phyloP scores from a whole-genome alignment of 306 rosid genomes.

The Bauhinia variegata region DNA sequence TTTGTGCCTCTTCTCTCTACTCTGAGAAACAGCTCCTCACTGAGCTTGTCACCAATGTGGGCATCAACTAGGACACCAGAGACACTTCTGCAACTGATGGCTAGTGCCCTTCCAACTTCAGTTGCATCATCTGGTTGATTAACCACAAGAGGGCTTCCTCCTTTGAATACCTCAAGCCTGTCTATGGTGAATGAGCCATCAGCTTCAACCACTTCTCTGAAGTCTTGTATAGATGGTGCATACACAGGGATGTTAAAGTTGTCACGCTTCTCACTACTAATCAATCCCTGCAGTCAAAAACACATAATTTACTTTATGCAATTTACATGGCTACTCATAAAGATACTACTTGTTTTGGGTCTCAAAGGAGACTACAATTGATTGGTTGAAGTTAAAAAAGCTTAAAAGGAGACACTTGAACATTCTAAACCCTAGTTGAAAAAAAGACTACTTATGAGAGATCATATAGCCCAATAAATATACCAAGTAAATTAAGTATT shows the following conservation, averaged over 20 bases:
- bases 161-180: slow-evolving; percentile 90
- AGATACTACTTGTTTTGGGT: no score
- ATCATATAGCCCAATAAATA: slow-evolving; percentile 8
- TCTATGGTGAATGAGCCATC: slow-evolving; percentile 78
- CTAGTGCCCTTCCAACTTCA: slow-evolving; percentile 76
- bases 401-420: slow-evolving; percentile 13
- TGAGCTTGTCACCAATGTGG: slow-evolving; percentile 81
- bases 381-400: slow-evolving; percentile 16
- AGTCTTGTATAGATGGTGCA: slow-evolving; percentile 85
- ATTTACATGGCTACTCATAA: neutral
- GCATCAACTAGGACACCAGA: slow-evolving; percentile 89
- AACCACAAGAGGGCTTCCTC: slow-evolving; percentile 96
- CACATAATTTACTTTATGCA: no score
- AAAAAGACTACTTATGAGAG: slow-evolving; percentile 1
- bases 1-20: slow-evolving; percentile 60
- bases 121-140: slow-evolving; percentile 64
- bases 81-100: slow-evolving; percentile 78
- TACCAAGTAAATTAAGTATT: no score
- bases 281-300: slow-evolving; percentile 55
- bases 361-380: slow-evolving; percentile 9
- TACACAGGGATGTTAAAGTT: slow-evolving; percentile 85
- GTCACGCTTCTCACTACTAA: slow-evolving; percentile 74
- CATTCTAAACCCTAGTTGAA: neutral
- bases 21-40: slow-evolving; percentile 69
- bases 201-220: slow-evolving; percentile 85